A percentile compares a stretch with the other conserved stretches of the same genome.
phyloP scores from a whole-genome alignment of 176 grass and related monocot genomes.

The Stipa capillata region DNA sequence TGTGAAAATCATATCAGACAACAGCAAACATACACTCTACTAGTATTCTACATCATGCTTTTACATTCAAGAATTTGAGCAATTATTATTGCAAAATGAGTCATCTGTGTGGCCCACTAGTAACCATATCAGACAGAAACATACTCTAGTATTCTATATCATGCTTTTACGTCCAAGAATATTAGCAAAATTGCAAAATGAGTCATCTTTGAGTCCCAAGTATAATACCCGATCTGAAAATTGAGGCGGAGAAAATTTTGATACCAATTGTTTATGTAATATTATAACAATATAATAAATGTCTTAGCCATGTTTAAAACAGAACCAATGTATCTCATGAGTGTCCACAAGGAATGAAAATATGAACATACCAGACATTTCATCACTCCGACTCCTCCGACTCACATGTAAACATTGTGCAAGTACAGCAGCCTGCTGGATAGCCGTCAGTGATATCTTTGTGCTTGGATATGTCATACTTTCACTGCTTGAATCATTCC shows the following conservation, averaged over 20 bases:
- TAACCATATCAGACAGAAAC: neutral
- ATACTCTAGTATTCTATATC: neutral
- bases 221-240: neutral
- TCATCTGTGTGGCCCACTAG: neutral
- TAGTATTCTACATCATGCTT: neutral
- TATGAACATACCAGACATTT: slow-evolving; percentile 65
- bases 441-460: slow-evolving; percentile 43
- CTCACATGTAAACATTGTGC: slow-evolving; percentile 67
- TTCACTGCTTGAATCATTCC: slow-evolving; percentile 26
- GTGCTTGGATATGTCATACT: slow-evolving; percentile 11
- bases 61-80: neutral
- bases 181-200: neutral
- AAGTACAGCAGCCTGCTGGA: slow-evolving; percentile 85
- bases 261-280: neutral
- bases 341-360: slow-evolving; percentile 28
- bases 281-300: neutral
- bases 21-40: neutral
- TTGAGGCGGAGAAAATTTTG: neutral
- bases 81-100: neutral
- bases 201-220: neutral
- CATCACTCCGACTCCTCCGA: slow-evolving; percentile 68
- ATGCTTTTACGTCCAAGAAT: neutral
- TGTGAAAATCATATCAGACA: slow-evolving; percentile 12
- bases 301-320: neutral
- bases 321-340: neutral